These are phyloP conservation scores for Thalassia testudinum DNA, from an alignment of 116 monocot genomes.

Conservation along the genomic window DNA sequence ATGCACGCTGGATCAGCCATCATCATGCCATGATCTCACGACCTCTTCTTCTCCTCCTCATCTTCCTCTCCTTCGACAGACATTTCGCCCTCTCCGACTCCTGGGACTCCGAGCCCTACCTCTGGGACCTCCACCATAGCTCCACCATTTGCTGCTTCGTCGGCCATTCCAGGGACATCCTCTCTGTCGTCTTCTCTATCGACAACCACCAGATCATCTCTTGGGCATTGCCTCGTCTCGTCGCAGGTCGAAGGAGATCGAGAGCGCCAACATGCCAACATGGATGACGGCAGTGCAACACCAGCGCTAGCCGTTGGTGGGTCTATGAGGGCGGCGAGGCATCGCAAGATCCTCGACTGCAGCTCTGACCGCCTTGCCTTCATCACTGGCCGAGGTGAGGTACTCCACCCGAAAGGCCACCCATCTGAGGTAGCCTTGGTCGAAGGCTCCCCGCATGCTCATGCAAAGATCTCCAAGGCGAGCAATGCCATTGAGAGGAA, in stretches of 20 bases:
- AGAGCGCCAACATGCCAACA: too few relatives aligned
- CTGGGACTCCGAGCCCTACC: conserved; percentile 11
- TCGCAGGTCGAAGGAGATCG: too few relatives aligned
- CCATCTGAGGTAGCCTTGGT: too few relatives aligned
- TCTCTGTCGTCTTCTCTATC: conserved; percentile 22
- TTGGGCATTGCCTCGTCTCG: conserved; percentile 15
- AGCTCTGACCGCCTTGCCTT: conserved; percentile 48
- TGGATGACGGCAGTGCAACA: background rate
- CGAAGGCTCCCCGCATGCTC: too few relatives aligned
- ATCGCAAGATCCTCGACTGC: conserved; percentile 30
- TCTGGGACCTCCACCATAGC: conserved; percentile 12
- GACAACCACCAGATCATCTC: conserved; percentile 26
- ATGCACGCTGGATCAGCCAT: too few relatives aligned
- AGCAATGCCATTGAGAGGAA: too few relatives aligned
- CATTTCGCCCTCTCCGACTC: conserved; percentile 19
- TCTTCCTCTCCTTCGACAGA: conserved; percentile 10
- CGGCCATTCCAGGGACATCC: conserved; percentile 19
- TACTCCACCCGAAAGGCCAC: too few relatives aligned
- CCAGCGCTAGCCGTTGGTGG: background rate
- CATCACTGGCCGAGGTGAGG: too few relatives aligned
- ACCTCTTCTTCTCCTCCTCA: too few relatives aligned
- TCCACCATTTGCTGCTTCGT: conserved; percentile 17
- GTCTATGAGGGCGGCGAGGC: conserved; percentile 28
- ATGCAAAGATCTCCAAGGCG: too few relatives aligned
- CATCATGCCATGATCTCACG: too few relatives aligned